Conservation (phyloP, 2,329 filamentous ascomycete species). For the Tolypocladium pustulatum region DNA sequence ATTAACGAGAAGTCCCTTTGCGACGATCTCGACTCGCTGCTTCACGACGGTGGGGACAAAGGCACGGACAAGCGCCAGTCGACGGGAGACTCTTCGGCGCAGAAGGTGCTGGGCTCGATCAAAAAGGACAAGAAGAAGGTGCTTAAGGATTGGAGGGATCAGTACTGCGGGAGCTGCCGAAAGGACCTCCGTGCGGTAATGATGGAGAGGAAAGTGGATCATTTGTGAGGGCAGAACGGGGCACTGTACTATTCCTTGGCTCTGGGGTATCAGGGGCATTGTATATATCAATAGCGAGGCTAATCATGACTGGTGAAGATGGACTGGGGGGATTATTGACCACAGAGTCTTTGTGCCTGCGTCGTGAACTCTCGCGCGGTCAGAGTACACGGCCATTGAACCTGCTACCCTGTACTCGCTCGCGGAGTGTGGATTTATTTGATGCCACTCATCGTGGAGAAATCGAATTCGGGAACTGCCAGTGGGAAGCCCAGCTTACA, state of each 20-base stretch:
- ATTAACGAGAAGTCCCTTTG: conserved; percentile 69
- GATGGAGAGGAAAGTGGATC: conserved; percentile 17
- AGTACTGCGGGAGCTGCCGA: conserved; percentile 47
- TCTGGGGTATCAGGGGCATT: not conserved
- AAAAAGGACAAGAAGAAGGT: conserved; percentile 20
- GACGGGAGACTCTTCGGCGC: conserved; percentile 13
- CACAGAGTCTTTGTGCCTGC: too few relatives aligned
- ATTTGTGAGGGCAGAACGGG: conserved; percentile 3
- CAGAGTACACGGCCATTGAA: not conserved
- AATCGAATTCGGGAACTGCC: too few relatives aligned
- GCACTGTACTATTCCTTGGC: not conserved
- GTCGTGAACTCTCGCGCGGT: too few relatives aligned
- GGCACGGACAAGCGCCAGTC: conserved; percentile 6
- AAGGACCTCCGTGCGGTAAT: conserved; percentile 27
- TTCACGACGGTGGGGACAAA: conserved; percentile 20
- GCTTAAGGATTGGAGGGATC: conserved; percentile 38
- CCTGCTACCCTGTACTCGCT: not conserved
- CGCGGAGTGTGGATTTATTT: too few relatives aligned
- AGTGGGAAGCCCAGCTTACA: too few relatives aligned
- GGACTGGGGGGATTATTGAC: not conserved
- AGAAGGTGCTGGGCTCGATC: conserved; percentile 21
- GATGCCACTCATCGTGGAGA: too few relatives aligned
- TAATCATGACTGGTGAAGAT: not conserved
- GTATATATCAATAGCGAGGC: not conserved
- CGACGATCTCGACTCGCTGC: conserved; percentile 42